These are phyloP conservation scores for Letharia columbiana DNA, from an alignment of 495 filamentous ascomycete species.

Conservation along the genomic window DNA sequence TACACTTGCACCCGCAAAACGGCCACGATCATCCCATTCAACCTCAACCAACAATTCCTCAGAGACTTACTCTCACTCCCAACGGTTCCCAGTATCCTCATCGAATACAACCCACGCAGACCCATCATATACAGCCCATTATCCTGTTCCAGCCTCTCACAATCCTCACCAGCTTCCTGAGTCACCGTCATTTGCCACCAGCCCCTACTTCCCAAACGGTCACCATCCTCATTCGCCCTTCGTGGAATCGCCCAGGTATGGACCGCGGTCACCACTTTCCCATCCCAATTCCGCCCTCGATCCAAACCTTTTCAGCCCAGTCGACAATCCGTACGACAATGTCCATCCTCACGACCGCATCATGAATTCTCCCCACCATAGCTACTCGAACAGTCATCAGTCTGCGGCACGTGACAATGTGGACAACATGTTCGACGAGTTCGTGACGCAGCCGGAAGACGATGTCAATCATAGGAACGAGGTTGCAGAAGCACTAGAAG, in stretches of 20 bases:
- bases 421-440: conserved; percentile 27
- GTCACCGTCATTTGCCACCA: conserved; percentile 23
- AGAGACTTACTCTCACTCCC: conserved; percentile 20
- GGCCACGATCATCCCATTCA: conserved; percentile 24
- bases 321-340: conserved; percentile 18
- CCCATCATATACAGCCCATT: conserved; percentile 23
- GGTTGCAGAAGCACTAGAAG: conserved; percentile 25
- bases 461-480: conserved; percentile 24
- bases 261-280: conserved; percentile 22
- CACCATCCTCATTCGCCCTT: conserved; percentile 22
- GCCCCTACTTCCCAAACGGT: conserved; percentile 22
- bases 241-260: conserved; percentile 22
- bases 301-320: conserved; percentile 22
- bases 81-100: conserved; percentile 22
- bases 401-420: conserved; percentile 14
- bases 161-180: conserved; percentile 21
- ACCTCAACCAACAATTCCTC: conserved; percentile 22
- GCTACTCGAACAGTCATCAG: conserved; percentile 10
- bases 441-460: conserved; percentile 25
- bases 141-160: conserved; percentile 21
- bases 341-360: conserved; percentile 18
- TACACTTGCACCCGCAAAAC: conserved; percentile 23
- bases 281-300: conserved; percentile 19
- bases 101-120: conserved; percentile 23
- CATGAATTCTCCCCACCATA: conserved; percentile 13